Evolutionary conservation across 768 basidiomycete species (phyloP).

Genomic region (Gymnopilus dilepis): DNA sequence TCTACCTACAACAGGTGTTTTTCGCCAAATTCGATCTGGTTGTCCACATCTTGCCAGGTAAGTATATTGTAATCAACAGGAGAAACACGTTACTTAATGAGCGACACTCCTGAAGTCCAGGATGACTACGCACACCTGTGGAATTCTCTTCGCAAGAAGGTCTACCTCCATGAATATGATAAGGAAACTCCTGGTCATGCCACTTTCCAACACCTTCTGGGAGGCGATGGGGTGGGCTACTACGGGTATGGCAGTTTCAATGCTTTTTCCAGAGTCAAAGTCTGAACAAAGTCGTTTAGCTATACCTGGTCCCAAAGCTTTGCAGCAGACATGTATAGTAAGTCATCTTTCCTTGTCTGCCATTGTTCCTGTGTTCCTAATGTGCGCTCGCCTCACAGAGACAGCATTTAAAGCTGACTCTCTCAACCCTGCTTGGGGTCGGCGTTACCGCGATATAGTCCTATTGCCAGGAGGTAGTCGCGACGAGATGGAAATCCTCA

Average conservation of each 20-base stretch:
- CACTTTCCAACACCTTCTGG: conserved; percentile 76
- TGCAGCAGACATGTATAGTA: conserved; percentile 63
- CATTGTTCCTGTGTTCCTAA: neutral
- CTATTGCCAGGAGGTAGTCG: conserved; percentile 75
- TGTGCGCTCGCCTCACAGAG: conserved; percentile 39
- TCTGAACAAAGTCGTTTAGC: conserved; percentile 31
- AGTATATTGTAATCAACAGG: conserved; percentile 11
- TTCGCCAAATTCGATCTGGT: conserved; percentile 81
- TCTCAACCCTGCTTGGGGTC: conserved; percentile 68
- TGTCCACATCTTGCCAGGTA: conserved; percentile 73
- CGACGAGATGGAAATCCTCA: conserved; percentile 78
- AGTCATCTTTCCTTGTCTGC: conserved; percentile 2
- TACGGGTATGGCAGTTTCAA: conserved; percentile 54
- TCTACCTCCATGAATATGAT: conserved; percentile 72
- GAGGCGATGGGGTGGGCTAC: conserved; percentile 73
- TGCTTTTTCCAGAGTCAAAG: neutral
- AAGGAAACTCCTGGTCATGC: conserved; percentile 72
- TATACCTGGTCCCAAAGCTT: conserved; percentile 80
- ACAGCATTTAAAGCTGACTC: conserved; percentile 84
- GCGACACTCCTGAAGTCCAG: conserved; percentile 40
- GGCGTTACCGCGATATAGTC: conserved; percentile 76
- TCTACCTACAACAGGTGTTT: conserved; percentile 84
- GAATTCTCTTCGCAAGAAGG: conserved; percentile 70
- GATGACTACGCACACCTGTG: conserved; percentile 79
- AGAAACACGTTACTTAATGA: neutral